Evolutionary conservation across 2,329 filamentous ascomycete species (phyloP).

Genomic region (Trichoderma simmonsii): DNA sequence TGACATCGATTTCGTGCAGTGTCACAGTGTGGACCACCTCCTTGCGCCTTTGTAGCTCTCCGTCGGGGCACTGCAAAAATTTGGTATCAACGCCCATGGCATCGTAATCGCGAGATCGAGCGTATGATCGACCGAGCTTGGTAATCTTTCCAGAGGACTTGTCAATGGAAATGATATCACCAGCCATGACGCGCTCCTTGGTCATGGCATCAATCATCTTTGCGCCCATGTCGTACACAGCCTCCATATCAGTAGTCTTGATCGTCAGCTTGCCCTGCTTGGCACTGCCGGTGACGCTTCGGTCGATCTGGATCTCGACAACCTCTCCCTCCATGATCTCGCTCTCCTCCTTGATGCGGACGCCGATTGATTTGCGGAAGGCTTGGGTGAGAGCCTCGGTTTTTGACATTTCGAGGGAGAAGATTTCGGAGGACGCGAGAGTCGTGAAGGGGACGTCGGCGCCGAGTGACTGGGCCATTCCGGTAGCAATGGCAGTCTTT

Average conservation of each 20-base stretch:
- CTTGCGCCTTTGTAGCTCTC: slow-evolving; percentile 94
- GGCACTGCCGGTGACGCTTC: slow-evolving; percentile 91
- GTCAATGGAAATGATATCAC: slow-evolving; percentile 97
- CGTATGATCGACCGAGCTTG: slow-evolving; percentile 92
- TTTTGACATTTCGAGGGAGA: slow-evolving; percentile 98
- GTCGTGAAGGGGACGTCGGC: slow-evolving; percentile 95
- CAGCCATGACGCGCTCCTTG: slow-evolving; percentile 97
- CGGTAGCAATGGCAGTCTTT: slow-evolving; percentile 98
- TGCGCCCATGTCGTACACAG: slow-evolving; percentile 97
- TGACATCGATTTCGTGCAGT: slow-evolving; percentile 97
- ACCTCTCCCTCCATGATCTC: slow-evolving; percentile 99
- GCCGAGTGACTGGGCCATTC: slow-evolving; percentile 94
- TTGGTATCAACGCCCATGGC: slow-evolving; percentile 98
- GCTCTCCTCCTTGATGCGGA: slow-evolving; percentile 97
- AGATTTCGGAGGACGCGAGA: slow-evolving; percentile 94
- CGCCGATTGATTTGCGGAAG: slow-evolving; percentile 98
- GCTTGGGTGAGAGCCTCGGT: slow-evolving; percentile 97
- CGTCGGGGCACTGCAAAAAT: slow-evolving; percentile 95
- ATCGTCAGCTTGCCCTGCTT: slow-evolving; percentile 99
- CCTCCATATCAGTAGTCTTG: slow-evolving; percentile 99
- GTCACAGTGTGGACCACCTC: slow-evolving; percentile 97
- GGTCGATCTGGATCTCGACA: slow-evolving; percentile 96
- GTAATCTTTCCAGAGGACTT: slow-evolving; percentile 98
- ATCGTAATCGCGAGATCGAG: slow-evolving; percentile 94
- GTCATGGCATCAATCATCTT: slow-evolving; percentile 99